These are phyloP conservation scores for Colletotrichum coccodes DNA, from an alignment of 2,329 filamentous ascomycete species.

Conservation along the genomic window DNA sequence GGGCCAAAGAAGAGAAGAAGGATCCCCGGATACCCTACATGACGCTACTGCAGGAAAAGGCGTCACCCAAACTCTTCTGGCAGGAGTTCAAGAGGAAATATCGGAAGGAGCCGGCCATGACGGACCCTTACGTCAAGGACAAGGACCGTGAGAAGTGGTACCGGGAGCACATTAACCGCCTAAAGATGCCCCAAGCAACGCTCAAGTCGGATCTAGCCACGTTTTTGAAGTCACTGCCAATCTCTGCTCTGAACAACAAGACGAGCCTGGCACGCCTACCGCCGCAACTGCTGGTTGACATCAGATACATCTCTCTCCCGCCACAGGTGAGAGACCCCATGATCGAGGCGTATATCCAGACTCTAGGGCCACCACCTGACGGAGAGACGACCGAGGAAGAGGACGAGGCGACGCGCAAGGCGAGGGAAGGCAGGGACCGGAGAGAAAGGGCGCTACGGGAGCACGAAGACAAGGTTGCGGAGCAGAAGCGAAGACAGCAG, in stretches of 20 bases:
- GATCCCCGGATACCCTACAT: slow-evolving; percentile 88
- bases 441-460: slow-evolving; percentile 70
- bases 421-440: slow-evolving; percentile 60
- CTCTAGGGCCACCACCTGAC: slow-evolving; percentile 66
- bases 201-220: slow-evolving; percentile 76
- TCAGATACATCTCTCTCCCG: slow-evolving; percentile 76
- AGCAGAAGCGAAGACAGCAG: slow-evolving; percentile 70
- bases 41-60: slow-evolving; percentile 81
- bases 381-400: slow-evolving; percentile 50
- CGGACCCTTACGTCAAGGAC: slow-evolving; percentile 75
- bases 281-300: slow-evolving; percentile 69
- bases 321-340: slow-evolving; percentile 70
- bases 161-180: slow-evolving; percentile 75
- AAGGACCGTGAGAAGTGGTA: slow-evolving; percentile 85
- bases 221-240: slow-evolving; percentile 71
- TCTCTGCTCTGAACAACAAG: slow-evolving; percentile 67
- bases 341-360: slow-evolving; percentile 73
- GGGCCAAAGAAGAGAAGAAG: slow-evolving; percentile 79
- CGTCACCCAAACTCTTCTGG: slow-evolving; percentile 95
- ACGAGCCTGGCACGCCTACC: slow-evolving; percentile 70
- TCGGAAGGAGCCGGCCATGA: slow-evolving; percentile 84
- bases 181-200: slow-evolving; percentile 73
- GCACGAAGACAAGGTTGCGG: slow-evolving; percentile 69
- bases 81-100: slow-evolving; percentile 94
- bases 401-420: slow-evolving; percentile 61